Conservation (phyloP, 768 basidiomycete genomes). For the Filobasidium wieringae region DNA sequence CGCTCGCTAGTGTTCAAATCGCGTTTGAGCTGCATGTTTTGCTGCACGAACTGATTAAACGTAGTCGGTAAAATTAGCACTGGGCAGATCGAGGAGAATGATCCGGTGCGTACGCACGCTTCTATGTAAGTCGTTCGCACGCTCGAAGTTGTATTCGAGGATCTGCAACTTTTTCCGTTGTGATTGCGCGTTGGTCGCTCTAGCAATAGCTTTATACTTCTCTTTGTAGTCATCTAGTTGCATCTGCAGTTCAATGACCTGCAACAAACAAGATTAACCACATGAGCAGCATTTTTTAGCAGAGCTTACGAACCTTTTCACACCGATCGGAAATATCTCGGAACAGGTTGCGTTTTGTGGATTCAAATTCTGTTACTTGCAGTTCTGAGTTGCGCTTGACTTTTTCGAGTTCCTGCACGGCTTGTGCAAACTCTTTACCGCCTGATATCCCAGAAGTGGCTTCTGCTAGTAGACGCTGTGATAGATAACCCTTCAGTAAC, state of each 20-base stretch:
- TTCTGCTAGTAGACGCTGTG: constrained; percentile 81
- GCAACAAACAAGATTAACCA: neutral
- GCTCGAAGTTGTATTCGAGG: constrained; percentile 90
- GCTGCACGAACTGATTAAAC: constrained; percentile 73
- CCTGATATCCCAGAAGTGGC: constrained; percentile 95
- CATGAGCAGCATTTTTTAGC: neutral
- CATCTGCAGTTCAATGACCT: constrained; percentile 99
- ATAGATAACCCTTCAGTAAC: neutral
- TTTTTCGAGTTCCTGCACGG: constrained; percentile 91
- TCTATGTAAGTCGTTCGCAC: constrained; percentile 89
- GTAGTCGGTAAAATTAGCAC: constrained; percentile 7
- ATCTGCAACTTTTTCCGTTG: constrained; percentile 99
- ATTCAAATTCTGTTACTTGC: constrained; percentile 97
- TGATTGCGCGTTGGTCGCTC: constrained; percentile 94
- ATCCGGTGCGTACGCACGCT: constrained; percentile 49
- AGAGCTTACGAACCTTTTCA: constrained; percentile 64
- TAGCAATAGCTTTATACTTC: constrained; percentile 96
- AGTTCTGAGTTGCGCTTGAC: constrained; percentile 93
- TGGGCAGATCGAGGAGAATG: neutral
- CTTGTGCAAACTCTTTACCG: constrained; percentile 91
- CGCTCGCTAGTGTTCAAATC: constrained; percentile 94
- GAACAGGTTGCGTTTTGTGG: constrained; percentile 97
- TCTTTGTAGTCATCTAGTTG: constrained; percentile 97
- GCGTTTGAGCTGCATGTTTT: constrained; percentile 93
- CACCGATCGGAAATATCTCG: constrained; percentile 97